phyloP scores from a whole-genome alignment of 2,329 filamentous ascomycete genomes.

The Blastomyces parvus region DNA sequence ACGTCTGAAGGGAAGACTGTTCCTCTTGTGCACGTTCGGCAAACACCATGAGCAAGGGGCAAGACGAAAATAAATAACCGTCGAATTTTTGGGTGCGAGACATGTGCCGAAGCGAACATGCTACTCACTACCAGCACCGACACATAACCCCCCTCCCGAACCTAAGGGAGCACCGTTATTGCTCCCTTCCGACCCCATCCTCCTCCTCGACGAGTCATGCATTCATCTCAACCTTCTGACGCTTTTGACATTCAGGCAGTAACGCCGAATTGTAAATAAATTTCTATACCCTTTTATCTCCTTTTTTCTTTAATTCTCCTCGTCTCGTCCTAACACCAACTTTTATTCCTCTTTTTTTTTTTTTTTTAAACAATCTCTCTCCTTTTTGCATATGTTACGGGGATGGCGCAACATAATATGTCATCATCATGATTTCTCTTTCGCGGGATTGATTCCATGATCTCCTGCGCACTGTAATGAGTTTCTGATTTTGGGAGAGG shows the following conservation, averaged over 20 bases:
- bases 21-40: not conserved
- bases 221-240: not conserved
- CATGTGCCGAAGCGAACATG: not conserved
- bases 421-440: not conserved
- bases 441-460: not conserved
- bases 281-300: not conserved
- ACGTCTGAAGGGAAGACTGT: too few species aligned
- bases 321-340: not conserved
- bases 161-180: not conserved
- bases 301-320: not conserved
- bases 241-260: slow-evolving; percentile 1
- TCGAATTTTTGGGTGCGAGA: not conserved
- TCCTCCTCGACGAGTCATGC: not conserved
- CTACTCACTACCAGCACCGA: not conserved
- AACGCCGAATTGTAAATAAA: not conserved
- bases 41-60: not conserved
- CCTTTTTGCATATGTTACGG: not conserved
- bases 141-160: not conserved
- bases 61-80: not conserved
- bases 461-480: not conserved
- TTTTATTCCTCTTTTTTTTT: not conserved
- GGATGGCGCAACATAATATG: not conserved
- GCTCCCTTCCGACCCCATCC: not conserved
- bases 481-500: not conserved
- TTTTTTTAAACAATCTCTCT: not conserved